phyloP scores from a whole-genome alignment of 2,329 filamentous ascomycete genomes.

The Blastomyces parvus region DNA sequence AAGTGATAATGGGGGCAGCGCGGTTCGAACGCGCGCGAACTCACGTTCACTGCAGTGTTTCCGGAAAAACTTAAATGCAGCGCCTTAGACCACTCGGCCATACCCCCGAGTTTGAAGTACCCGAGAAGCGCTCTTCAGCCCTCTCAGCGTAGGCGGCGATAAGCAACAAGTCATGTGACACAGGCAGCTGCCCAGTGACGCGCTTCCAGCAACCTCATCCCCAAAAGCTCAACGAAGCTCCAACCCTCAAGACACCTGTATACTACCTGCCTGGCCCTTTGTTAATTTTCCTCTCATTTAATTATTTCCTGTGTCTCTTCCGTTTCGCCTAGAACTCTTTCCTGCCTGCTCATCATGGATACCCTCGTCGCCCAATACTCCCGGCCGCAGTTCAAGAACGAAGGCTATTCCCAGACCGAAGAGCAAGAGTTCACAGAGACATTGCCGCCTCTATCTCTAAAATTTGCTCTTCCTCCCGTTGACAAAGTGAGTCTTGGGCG shows the following conservation, averaged over 20 bases:
- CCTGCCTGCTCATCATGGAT: conserved; percentile 57
- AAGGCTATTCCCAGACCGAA: conserved; percentile 62
- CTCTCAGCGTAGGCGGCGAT: neutral
- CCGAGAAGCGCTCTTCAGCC: too few species aligned
- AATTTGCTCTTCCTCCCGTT: conserved; percentile 90
- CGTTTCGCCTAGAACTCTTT: neutral
- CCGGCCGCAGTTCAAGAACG: conserved; percentile 63
- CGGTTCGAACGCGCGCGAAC: conserved; percentile 9
- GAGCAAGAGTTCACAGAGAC: conserved; percentile 63
- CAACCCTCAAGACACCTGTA: neutral
- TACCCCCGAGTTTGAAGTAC: conserved; percentile 1
- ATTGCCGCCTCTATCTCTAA: conserved; percentile 70
- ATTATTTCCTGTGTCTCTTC: conserved; percentile 2
- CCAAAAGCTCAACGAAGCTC: neutral
- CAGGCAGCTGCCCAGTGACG: conserved; percentile 21
- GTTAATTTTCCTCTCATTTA: conserved; percentile 1
- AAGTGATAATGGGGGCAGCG: conserved; percentile 2
- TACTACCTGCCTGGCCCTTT: conserved; percentile 2
- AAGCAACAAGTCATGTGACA: conserved; percentile 20
- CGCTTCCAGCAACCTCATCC: neutral
- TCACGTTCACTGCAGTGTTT: conserved; percentile 7
- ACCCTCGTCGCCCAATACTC: conserved; percentile 87
- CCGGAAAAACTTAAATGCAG: conserved; percentile 8
- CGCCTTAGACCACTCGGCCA: conserved; percentile 10
- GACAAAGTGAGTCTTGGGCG: conserved; percentile 58